Percentiles rank a stretch among this genome's conserved stretches.
Evolutionary conservation across 306 rosid genomes (phyloP).

Genomic region (apple (Malus domestica)): DNA sequence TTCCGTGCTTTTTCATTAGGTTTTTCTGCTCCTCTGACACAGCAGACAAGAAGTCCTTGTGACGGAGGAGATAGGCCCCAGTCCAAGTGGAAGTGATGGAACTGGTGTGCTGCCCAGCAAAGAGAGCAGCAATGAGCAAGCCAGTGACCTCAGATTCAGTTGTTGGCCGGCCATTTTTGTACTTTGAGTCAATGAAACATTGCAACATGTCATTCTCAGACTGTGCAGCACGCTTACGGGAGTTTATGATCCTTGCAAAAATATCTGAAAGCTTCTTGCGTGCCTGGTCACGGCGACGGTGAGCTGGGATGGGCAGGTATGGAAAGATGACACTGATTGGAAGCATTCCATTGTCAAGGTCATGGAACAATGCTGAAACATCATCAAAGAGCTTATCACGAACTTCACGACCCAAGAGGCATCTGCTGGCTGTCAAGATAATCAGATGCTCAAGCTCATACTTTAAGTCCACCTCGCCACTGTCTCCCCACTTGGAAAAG

Average conservation of each 20-base stretch:
- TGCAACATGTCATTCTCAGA: conserved; percentile 93
- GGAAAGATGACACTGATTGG: conserved; percentile 89
- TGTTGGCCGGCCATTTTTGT: conserved; percentile 90
- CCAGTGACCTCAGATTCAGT: conserved; percentile 89
- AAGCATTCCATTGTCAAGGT: conserved; percentile 81
- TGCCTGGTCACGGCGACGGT: conserved; percentile 75
- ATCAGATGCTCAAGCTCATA: conserved; percentile 93
- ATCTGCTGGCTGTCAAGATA: conserved; percentile 91
- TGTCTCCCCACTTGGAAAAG: conserved; percentile 94
- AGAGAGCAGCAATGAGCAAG: conserved; percentile 78
- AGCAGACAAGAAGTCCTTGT: conserved; percentile 62
- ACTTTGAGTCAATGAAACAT: conserved; percentile 83
- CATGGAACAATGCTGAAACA: conserved; percentile 92
- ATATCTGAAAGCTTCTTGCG: conserved; percentile 74
- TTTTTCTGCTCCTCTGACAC: conserved; percentile 65
- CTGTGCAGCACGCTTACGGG: conserved; percentile 47
- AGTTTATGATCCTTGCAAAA: conserved; percentile 60
- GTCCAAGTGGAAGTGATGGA: conserved; percentile 98
- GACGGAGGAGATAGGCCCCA: conserved; percentile 72
- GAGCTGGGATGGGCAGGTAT: conserved; percentile 91
- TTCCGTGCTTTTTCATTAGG: conserved; percentile 66
- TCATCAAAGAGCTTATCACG: conserved; percentile 90
- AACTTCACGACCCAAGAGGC: conserved; percentile 89
- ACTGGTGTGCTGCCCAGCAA: conserved; percentile 93
- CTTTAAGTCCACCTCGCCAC: conserved; percentile 92